phyloP scores from a whole-genome alignment of 2,329 filamentous ascomycete genomes.

The Emmonsiellopsis sp. region DNA sequence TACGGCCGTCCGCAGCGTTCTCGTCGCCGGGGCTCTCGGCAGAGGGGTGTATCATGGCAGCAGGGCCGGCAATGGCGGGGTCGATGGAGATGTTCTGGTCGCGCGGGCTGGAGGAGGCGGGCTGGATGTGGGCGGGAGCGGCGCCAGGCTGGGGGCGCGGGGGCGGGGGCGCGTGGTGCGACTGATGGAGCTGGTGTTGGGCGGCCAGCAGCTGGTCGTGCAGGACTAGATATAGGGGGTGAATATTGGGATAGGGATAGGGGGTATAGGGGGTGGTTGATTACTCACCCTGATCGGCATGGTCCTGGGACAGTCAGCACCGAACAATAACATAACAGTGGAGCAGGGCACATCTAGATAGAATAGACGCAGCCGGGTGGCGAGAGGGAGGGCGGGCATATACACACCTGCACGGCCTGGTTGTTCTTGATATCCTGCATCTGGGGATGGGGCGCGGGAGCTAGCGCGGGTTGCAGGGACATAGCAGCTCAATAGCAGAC shows the following conservation, averaged over 20 bases:
- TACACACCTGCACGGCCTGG: conserved; percentile 45
- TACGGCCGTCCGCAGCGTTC: conserved; percentile 48
- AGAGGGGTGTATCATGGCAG: conserved; percentile 22
- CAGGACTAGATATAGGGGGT: conserved; percentile 38
- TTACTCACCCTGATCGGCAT: conserved; percentile 36
- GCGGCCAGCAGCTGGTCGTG: conserved; percentile 52
- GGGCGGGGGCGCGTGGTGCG: conserved; percentile 38
- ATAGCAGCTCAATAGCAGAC: background rate
- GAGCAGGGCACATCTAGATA: background rate
- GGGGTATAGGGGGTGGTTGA: background rate
- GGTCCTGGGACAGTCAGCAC: conserved; percentile 24
- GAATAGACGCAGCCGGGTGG: background rate
- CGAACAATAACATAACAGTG: background rate
- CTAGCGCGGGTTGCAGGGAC: conserved; percentile 37
- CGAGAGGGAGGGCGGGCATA: background rate
- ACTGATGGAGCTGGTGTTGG: conserved; percentile 16
- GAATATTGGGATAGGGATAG: background rate
- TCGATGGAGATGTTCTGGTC: conserved; percentile 43
- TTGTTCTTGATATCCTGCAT: conserved; percentile 27
- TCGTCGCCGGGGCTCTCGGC: conserved; percentile 23
- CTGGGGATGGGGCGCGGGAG: conserved; percentile 39
- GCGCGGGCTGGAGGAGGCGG: conserved; percentile 33
- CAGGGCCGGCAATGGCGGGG: conserved; percentile 44
- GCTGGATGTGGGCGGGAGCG: conserved; percentile 33
- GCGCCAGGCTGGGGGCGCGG: conserved; percentile 30